Base-by-base conservation (phyloP, 2,329 filamentous ascomycete genomes). In the Dothidotthia symphoricarpi region DNA sequence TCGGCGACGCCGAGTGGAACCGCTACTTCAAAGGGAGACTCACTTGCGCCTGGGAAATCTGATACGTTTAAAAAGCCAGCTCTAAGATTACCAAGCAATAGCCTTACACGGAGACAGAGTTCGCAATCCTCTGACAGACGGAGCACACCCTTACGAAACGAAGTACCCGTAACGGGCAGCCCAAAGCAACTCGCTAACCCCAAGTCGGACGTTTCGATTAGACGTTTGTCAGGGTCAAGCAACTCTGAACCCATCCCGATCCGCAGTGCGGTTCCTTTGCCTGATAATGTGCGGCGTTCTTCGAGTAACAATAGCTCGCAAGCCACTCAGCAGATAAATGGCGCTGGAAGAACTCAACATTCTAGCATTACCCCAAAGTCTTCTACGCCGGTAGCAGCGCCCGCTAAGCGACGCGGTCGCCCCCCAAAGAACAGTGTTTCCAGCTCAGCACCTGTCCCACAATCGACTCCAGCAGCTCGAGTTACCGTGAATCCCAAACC, bases 1-100 rank as follows among this genome's bases (percentile, higher is more conserved):
- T 26, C 22, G 31, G 16, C 26, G 7, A 19, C 31, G 3, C 10
- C 8, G 17, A 25, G 33, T 11, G 17, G 24, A 7, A 36, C 10
- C 10, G 16, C 16, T 19, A 28, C 31, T 3, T 9, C 19, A 11
- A 28, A 24, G 29, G 13, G 6, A 36, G 29, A 22, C 16, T 16
- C 24, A 6, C 6, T 16, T 15, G 3, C 16, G 22, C 13, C 34
- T 12, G 24, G 19, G 3, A 13, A 17, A 12, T 13, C 16, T 7
- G n/a, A 28, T 6, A 16, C 9, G 1, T 46, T 45, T 26, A 48
- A 37, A 16, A 46, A 45, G 19, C 42, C 39, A 24, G 31, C 26
- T 11, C 11, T 17, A 12, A 43, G 16, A 24, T n/a, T 25, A 19
- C 12, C 10, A 14, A 33, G 16, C 12, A 12, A 17, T 14, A 28